Evolutionary conservation across 2,329 filamentous ascomycete genomes (phyloP).

Genomic region (Catunica adiposa): DNA sequence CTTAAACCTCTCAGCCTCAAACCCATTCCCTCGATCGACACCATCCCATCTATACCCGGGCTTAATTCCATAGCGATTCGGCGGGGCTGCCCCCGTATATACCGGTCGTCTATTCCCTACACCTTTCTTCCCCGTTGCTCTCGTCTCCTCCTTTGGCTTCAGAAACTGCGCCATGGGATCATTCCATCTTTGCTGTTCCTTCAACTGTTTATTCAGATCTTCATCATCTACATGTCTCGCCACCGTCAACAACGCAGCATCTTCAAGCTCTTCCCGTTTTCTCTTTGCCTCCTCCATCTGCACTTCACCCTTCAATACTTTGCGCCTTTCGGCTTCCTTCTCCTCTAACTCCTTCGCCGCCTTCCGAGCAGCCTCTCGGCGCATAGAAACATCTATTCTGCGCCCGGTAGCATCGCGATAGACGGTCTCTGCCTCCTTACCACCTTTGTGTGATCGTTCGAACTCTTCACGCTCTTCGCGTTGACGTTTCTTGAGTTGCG

Average conservation of each 20-base stretch:
- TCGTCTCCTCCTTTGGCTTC: conserved; percentile 29
- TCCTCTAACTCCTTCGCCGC: conserved; percentile 50
- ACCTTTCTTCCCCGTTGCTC: conserved; percentile 19
- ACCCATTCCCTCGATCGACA: conserved; percentile 83
- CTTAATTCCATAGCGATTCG: conserved; percentile 84
- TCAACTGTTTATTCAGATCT: conserved; percentile 71
- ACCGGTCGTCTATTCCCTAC: conserved; percentile 35
- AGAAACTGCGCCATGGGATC: conserved; percentile 81
- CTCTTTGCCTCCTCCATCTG: conserved; percentile 53
- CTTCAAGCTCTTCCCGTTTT: conserved; percentile 51
- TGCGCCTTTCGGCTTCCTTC: conserved; percentile 48
- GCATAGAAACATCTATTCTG: conserved; percentile 87
- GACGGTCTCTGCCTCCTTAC: conserved; percentile 50
- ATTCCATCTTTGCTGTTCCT: conserved; percentile 67
- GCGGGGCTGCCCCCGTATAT: conserved; percentile 65
- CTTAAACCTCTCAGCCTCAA: conserved; percentile 84
- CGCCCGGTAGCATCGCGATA: conserved; percentile 89
- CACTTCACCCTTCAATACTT: conserved; percentile 68
- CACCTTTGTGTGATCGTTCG: conserved; percentile 23
- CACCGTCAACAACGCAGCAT: conserved; percentile 68
- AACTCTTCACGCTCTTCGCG: conserved; percentile 43
- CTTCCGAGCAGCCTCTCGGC: conserved; percentile 67
- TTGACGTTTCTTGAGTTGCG: conserved; percentile 48
- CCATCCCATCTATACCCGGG: conserved; percentile 95
- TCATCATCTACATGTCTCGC: conserved; percentile 71